phyloP scores from a whole-genome alignment of 495 filamentous ascomycete genomes.

The Tuber indicum region DNA sequence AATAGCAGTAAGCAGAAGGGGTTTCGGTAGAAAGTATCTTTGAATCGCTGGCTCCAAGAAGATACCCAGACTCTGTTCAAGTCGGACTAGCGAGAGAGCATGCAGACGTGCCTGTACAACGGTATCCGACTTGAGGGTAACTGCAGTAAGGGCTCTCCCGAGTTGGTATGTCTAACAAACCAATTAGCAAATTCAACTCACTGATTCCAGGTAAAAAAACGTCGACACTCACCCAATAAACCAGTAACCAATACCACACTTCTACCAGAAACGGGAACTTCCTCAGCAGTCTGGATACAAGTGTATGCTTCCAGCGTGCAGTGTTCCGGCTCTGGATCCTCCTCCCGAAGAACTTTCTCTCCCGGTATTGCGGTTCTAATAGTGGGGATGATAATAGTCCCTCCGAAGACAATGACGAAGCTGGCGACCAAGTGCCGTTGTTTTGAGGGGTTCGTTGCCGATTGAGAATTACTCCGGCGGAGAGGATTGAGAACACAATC shows the following conservation, averaged over 20 bases:
- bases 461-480: conserved; percentile 32
- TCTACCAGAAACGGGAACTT: conserved; percentile 37
- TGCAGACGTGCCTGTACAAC: conserved; percentile 54
- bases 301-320: conserved; percentile 23
- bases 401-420: conserved; percentile 14
- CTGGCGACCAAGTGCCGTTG: conserved; percentile 21
- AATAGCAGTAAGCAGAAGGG: conserved; percentile 38
- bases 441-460: conserved; percentile 22
- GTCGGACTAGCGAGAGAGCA: conserved; percentile 52
- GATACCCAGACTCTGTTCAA: conserved; percentile 52
- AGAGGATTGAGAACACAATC: conserved; percentile 32
- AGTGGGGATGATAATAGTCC: conserved; percentile 12
- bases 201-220: neutral
- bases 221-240: conserved; percentile 34
- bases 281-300: conserved; percentile 22
- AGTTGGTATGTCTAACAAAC: conserved; percentile 50
- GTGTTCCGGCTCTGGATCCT: conserved; percentile 33
- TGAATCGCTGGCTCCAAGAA: conserved; percentile 43
- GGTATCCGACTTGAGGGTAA: conserved; percentile 55
- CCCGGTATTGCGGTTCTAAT: conserved; percentile 25
- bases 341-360: conserved; percentile 30
- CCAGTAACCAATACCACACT: conserved; percentile 39
- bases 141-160: conserved; percentile 56
- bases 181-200: neutral
- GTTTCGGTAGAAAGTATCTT: conserved; percentile 24